Conservation (phyloP, 495 filamentous ascomycete species). For the Filosporella fistucella region DNA sequence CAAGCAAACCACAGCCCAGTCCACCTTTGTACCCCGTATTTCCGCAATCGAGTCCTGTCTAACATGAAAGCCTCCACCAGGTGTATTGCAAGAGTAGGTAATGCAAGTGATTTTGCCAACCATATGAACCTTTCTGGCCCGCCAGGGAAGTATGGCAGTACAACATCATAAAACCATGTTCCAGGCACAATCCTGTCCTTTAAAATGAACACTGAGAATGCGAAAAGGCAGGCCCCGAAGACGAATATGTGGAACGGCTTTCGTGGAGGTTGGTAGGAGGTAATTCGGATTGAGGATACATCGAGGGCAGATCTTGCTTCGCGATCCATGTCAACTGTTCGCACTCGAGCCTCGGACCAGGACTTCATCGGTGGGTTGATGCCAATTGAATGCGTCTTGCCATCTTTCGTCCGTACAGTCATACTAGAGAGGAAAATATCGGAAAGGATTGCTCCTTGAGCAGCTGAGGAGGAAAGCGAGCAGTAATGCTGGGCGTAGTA, state of each 20-base stretch:
- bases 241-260: slow-evolving; percentile 33
- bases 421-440: slow-evolving; percentile 52
- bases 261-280: slow-evolving; percentile 45
- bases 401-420: slow-evolving; percentile 35
- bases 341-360: slow-evolving; percentile 50
- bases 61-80: slow-evolving; percentile 45
- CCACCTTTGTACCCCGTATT: slow-evolving; percentile 48
- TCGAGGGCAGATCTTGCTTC: slow-evolving; percentile 49
- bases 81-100: slow-evolving; percentile 48
- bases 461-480: slow-evolving; percentile 8
- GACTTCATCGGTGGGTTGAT: slow-evolving; percentile 58
- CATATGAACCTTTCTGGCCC: slow-evolving; percentile 47
- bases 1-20: slow-evolving; percentile 58
- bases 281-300: slow-evolving; percentile 51
- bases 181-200: slow-evolving; percentile 49
- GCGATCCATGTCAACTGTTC: slow-evolving; percentile 63
- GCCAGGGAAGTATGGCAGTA: slow-evolving; percentile 38
- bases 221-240: slow-evolving; percentile 41
- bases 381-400: slow-evolving; percentile 44
- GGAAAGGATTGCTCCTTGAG: slow-evolving; percentile 44
- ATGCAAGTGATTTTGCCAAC: slow-evolving; percentile 33
- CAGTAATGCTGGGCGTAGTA: slow-evolving; percentile 60
- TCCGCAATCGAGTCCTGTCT: slow-evolving; percentile 43
- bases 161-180: slow-evolving; percentile 43
- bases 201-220: slow-evolving; percentile 33